phyloP scores from a whole-genome alignment of 768 basidiomycete genomes.

The Podaxis sp. region DNA sequence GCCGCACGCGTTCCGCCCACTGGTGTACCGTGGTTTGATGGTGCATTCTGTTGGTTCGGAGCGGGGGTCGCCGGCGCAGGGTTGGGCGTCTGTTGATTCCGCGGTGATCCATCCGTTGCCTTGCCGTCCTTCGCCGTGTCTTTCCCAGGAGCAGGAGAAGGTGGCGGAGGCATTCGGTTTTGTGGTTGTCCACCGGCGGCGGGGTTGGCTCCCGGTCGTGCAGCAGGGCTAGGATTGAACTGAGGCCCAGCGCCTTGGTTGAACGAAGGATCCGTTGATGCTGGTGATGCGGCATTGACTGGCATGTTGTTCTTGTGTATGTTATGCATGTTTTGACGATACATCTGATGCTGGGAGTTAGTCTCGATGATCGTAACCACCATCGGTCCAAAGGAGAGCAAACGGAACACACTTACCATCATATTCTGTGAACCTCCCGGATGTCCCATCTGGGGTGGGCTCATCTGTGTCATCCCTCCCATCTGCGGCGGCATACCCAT shows the following conservation, averaged over 20 bases:
- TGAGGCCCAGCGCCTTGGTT: slow-evolving; percentile 7
- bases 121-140: slow-evolving; percentile 11
- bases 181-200: slow-evolving; percentile 13
- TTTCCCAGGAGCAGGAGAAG: slow-evolving; percentile 15
- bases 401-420: slow-evolving; percentile 22
- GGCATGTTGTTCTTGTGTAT: slow-evolving; percentile 36
- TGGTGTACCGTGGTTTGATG: slow-evolving; percentile 14
- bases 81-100: slow-evolving; percentile 12
- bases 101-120: slow-evolving; percentile 10
- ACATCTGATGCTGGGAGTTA: slow-evolving; percentile 10
- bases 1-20: slow-evolving; percentile 5
- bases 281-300: slow-evolving; percentile 43
- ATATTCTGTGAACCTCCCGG: slow-evolving; percentile 9
- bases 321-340: slow-evolving; percentile 31
- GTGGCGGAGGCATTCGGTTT: slow-evolving; percentile 13
- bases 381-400: neutral
- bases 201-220: slow-evolving; percentile 8
- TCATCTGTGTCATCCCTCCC: slow-evolving; percentile 40
- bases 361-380: neutral
- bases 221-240: slow-evolving; percentile 4
- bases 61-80: slow-evolving; percentile 9
- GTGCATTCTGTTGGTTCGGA: slow-evolving; percentile 10
- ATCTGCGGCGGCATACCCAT: slow-evolving; percentile 36
- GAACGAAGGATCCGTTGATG: slow-evolving; percentile 22
- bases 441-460: slow-evolving; percentile 20